Conservation (phyloP, 306 rosid genomes). For the Vigna mungo region DNA sequence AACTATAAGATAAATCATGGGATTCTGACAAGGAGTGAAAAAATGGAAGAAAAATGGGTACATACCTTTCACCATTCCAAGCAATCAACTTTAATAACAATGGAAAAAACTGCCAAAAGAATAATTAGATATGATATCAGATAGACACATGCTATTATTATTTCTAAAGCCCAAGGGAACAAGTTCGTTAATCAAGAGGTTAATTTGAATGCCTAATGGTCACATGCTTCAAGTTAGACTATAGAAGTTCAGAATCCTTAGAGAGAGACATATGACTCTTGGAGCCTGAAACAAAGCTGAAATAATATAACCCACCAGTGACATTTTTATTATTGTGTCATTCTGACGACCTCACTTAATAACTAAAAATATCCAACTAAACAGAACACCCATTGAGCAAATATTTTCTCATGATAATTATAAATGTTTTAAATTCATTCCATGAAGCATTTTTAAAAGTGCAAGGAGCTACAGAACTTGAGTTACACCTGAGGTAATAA, state of each 20-base stretch:
- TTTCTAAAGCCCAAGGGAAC: slow-evolving; percentile 15
- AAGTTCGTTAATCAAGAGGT: slow-evolving; percentile 11
- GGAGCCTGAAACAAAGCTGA: background rate
- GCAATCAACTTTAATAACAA: slow-evolving; percentile 90
- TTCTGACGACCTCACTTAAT: slow-evolving; percentile 9
- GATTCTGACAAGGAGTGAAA: background rate
- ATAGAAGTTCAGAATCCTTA: slow-evolving; percentile 10
- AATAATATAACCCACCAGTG: slow-evolving; percentile 1
- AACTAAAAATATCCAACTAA: background rate
- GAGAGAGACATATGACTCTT: slow-evolving; percentile 14
- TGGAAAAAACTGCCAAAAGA: slow-evolving; percentile 86
- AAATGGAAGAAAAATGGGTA: background rate
- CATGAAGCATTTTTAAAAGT: slow-evolving; percentile 29
- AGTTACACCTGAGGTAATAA: slow-evolving; percentile 85
- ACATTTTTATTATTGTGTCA: slow-evolving; percentile 12
- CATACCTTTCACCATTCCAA: slow-evolving; percentile 92
- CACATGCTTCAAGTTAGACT: background rate
- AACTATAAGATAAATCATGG: too few species aligned
- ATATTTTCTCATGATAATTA: slow-evolving; percentile 12
- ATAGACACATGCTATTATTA: slow-evolving; percentile 15
- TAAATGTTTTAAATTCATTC: slow-evolving; percentile 15
- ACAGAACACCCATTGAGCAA: slow-evolving; percentile 12
- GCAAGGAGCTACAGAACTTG: slow-evolving; percentile 30
- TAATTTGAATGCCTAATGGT: slow-evolving; percentile 24
- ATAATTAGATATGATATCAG: slow-evolving; percentile 42